Conservation (phyloP, 352 stramenopile genomes). For the Phytophthora constricta region DNA sequence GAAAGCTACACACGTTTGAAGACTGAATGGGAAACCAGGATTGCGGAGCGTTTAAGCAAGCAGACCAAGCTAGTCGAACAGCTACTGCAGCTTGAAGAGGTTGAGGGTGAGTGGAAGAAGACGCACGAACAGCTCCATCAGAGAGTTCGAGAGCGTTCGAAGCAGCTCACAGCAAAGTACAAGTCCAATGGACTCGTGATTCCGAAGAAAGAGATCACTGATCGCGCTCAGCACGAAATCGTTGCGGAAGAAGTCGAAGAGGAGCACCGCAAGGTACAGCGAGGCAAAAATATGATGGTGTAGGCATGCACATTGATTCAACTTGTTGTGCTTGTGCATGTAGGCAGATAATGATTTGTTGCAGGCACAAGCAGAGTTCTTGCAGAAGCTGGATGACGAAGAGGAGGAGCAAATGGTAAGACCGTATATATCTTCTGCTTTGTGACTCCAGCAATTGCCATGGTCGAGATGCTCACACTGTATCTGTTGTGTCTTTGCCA, state of each 20-base stretch:
- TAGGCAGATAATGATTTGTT: constrained; percentile 62
- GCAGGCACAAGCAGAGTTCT: constrained; percentile 54
- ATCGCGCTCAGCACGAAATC: constrained; percentile 65
- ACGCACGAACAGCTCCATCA: constrained; percentile 49
- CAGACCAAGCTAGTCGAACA: constrained; percentile 49
- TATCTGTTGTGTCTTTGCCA: too few relatives aligned
- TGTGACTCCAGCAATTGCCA: neutral
- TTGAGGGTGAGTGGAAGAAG: constrained; percentile 52
- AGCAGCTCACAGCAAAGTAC: constrained; percentile 50
- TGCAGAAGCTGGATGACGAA: constrained; percentile 52
- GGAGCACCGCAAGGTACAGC: constrained; percentile 45
- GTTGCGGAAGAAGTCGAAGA: constrained; percentile 53
- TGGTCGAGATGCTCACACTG: too few relatives aligned
- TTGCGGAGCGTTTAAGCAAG: constrained; percentile 35
- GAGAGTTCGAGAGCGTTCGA: constrained; percentile 40
- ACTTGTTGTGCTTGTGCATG: constrained; percentile 3
- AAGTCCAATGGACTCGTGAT: constrained; percentile 54
- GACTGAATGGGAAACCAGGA: constrained; percentile 48
- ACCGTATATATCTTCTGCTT: constrained; percentile 5
- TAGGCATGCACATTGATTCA: neutral
- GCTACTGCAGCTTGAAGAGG: constrained; percentile 57
- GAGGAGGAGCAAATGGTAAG: constrained; percentile 57
- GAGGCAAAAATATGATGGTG: too few relatives aligned
- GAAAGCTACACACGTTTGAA: constrained; percentile 49
- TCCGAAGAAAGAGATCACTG: constrained; percentile 49